Evolutionary conservation across 352 stramenopile species (phyloP).

Genomic region (Globisporangium carolinianum): DNA sequence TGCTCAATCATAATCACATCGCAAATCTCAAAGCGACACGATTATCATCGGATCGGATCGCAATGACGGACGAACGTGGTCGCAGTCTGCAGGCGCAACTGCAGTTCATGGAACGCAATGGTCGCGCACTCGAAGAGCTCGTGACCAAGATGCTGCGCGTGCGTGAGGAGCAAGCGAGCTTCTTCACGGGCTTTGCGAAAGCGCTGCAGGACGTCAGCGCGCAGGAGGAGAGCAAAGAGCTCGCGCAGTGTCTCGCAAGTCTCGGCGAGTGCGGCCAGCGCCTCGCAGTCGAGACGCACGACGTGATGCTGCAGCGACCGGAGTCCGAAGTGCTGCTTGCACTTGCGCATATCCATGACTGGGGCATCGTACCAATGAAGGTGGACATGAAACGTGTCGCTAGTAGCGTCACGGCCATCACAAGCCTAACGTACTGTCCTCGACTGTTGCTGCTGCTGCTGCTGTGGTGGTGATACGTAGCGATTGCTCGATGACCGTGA

Average conservation of each 20-base stretch:
- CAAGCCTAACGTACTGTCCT: background rate
- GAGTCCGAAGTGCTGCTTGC: slow-evolving; percentile 65
- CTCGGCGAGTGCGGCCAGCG: slow-evolving; percentile 42
- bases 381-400: slow-evolving; percentile 12
- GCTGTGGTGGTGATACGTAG: slow-evolving; percentile 14
- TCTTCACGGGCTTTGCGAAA: slow-evolving; percentile 42
- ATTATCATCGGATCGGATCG: background rate
- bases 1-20: no score
- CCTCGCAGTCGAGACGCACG: slow-evolving; percentile 60
- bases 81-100: slow-evolving; percentile 46
- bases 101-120: slow-evolving; percentile 80
- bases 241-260: slow-evolving; percentile 43
- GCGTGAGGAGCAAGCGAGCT: slow-evolving; percentile 61
- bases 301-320: slow-evolving; percentile 66
- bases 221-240: slow-evolving; percentile 37
- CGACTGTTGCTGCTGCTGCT: background rate
- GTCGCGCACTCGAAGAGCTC: slow-evolving; percentile 63
- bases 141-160: slow-evolving; percentile 58
- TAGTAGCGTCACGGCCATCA: no score
- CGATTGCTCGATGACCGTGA: slow-evolving; percentile 75
- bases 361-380: slow-evolving; percentile 77
- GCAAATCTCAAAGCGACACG: background rate
- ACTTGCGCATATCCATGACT: slow-evolving; percentile 76
- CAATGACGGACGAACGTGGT: slow-evolving; percentile 38
- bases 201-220: slow-evolving; percentile 56